phyloP scores from a whole-genome alignment of 2,329 filamentous ascomycete genomes.

The Fusarium decemcellulare region DNA sequence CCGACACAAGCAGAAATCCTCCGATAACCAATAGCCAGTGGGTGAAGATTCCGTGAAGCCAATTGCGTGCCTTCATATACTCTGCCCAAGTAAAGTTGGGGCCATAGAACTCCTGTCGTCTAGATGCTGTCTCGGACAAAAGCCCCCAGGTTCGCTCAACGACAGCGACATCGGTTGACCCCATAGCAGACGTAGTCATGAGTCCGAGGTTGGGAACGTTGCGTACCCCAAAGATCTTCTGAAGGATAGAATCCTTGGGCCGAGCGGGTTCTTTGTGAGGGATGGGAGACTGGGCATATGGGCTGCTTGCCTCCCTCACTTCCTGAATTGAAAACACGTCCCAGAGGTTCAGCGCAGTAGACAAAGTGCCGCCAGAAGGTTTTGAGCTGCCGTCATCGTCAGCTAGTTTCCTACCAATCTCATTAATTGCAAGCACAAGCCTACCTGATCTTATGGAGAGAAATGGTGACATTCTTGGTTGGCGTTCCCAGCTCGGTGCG shows the following conservation, averaged over 20 bases:
- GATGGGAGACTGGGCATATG: constrained; percentile 72
- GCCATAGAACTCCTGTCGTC: constrained; percentile 67
- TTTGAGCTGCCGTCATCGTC: constrained; percentile 41
- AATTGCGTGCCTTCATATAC: constrained; percentile 65
- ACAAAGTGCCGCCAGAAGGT: constrained; percentile 77
- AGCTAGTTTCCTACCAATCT: constrained; percentile 4
- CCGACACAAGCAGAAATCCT: constrained; percentile 59
- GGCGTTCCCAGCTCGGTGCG: constrained; percentile 64
- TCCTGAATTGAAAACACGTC: constrained; percentile 67
- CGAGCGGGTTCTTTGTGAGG: constrained; percentile 55
- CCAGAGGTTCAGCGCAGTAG: constrained; percentile 74
- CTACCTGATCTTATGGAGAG: constrained; percentile 59
- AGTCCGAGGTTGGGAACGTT: constrained; percentile 67
- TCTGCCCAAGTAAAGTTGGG: constrained; percentile 73
- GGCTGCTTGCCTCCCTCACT: constrained; percentile 60
- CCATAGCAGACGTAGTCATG: constrained; percentile 67
- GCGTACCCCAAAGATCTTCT: constrained; percentile 65
- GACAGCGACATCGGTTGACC: constrained; percentile 64
- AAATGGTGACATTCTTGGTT: constrained; percentile 68
- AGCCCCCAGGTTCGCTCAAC: constrained; percentile 77
- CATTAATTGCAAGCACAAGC: constrained; percentile 38
- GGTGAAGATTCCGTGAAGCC: constrained; percentile 63
- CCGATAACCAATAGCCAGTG: constrained; percentile 65
- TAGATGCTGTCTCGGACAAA: constrained; percentile 60
- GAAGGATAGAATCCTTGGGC: constrained; percentile 52